A percentile compares a stretch with the other conserved stretches of the same genome.
phyloP scores from a whole-genome alignment of 768 basidiomycete species.

The Suillus cothurnatus region DNA sequence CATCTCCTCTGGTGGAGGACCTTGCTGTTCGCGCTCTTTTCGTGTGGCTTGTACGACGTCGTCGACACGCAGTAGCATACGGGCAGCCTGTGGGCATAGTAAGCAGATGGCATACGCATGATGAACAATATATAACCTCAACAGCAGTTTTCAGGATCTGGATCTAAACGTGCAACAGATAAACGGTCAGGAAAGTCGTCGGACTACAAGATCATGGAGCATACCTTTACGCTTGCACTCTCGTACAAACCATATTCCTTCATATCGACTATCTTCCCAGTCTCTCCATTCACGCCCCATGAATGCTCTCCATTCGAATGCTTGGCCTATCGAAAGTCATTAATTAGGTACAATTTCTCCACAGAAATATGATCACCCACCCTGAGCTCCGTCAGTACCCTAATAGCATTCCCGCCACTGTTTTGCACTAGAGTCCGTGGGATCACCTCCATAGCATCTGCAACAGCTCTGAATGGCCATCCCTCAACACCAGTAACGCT shows the following conservation, averaged over 20 bases:
- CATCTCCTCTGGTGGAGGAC: constrained; percentile 62
- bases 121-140: constrained; percentile 54
- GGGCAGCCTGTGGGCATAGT: constrained; percentile 62
- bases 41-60: constrained; percentile 91
- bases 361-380: constrained; percentile 44
- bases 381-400: constrained; percentile 90
- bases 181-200: not conserved
- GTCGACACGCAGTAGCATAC: constrained; percentile 90
- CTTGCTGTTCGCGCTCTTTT: constrained; percentile 64
- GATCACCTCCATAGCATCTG: constrained; percentile 97
- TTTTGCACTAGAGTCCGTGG: constrained; percentile 95
- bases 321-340: constrained; percentile 65
- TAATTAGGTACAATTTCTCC: not conserved
- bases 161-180: constrained; percentile 47
- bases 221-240: constrained; percentile 91
- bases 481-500: constrained; percentile 86
- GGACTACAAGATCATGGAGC: constrained; percentile 1
- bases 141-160: constrained; percentile 98
- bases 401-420: constrained; percentile 91
- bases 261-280: constrained; percentile 96
- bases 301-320: constrained; percentile 89
- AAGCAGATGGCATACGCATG: not conserved
- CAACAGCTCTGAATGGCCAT: constrained; percentile 90
- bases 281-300: constrained; percentile 96
- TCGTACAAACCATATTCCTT: constrained; percentile 92